Evolutionary conservation across 2,329 filamentous ascomycete species (phyloP).

Genomic region (Stagonosporopsis cucurbitacearum): DNA sequence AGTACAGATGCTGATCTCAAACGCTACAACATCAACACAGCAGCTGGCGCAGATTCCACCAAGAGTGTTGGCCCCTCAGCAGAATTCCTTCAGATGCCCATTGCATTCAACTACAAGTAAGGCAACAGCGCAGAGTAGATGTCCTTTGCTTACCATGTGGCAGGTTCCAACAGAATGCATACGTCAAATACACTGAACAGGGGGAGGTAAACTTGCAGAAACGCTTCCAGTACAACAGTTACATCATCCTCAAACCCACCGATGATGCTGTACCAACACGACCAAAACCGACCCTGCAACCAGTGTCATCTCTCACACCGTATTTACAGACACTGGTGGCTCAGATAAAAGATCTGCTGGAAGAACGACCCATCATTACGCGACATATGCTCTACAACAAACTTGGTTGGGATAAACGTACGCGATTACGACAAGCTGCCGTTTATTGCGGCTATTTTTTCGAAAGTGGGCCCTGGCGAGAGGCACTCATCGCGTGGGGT

Average conservation of each 20-base stretch:
- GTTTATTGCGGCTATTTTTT: constrained; percentile 92
- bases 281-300: constrained; percentile 63
- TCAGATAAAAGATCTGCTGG: constrained; percentile 69
- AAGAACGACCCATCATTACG: constrained; percentile 83
- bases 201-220: constrained; percentile 40
- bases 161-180: constrained; percentile 85
- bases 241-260: constrained; percentile 66
- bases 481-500: constrained; percentile 84
- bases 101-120: constrained; percentile 71
- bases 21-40: constrained; percentile 62
- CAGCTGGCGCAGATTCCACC: constrained; percentile 62
- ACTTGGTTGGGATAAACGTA: constrained; percentile 61
- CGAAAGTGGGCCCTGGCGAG: constrained; percentile 88
- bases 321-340: constrained; percentile 69
- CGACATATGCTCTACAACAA: constrained; percentile 80
- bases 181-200: constrained; percentile 66
- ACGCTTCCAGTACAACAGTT: constrained; percentile 35
- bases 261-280: constrained; percentile 66
- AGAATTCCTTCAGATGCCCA: constrained; percentile 73
- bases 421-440: constrained; percentile 73
- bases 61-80: constrained; percentile 80
- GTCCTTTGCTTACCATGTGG: constrained; percentile 14
- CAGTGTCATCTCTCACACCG: constrained; percentile 58
- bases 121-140: constrained; percentile 9
- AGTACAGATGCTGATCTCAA: constrained; percentile 62